Conservation (phyloP, 306 rosid species). For the Fragaria nilgerrensis region DNA sequence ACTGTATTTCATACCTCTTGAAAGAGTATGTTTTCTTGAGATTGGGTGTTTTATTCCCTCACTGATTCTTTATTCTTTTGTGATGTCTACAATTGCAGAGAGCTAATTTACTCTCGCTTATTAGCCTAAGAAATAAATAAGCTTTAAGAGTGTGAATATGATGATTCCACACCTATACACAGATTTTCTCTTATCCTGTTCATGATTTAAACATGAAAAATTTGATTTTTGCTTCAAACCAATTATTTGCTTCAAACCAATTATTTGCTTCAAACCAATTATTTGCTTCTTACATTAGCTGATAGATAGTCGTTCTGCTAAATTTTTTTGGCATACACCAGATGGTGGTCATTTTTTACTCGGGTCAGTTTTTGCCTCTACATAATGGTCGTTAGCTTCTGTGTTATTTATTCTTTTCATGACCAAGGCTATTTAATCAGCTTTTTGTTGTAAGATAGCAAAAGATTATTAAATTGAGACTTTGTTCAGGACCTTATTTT, state of each 20-base stretch:
- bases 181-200: background rate
- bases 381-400: background rate
- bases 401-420: background rate
- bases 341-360: background rate
- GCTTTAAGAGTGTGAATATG: background rate
- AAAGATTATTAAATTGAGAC: background rate
- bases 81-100: background rate
- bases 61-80: constrained; percentile 11
- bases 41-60: constrained; percentile 44
- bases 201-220: background rate
- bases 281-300: constrained; percentile 7
- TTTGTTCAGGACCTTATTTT: background rate
- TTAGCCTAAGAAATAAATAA: background rate
- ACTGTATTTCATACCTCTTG: constrained; percentile 65
- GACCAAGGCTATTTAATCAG: background rate
- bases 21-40: constrained; percentile 60
- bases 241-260: too few species aligned
- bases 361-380: background rate
- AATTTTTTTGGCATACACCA: background rate
- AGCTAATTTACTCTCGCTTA: background rate
- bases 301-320: background rate
- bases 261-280: background rate
- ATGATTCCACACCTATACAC: background rate
- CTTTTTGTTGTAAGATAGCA: background rate
- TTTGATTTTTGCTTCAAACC: constrained; percentile 2